These are phyloP conservation scores for Stromatinia cepivora DNA, from an alignment of 2,329 filamentous ascomycete species.

Conservation along the genomic window DNA sequence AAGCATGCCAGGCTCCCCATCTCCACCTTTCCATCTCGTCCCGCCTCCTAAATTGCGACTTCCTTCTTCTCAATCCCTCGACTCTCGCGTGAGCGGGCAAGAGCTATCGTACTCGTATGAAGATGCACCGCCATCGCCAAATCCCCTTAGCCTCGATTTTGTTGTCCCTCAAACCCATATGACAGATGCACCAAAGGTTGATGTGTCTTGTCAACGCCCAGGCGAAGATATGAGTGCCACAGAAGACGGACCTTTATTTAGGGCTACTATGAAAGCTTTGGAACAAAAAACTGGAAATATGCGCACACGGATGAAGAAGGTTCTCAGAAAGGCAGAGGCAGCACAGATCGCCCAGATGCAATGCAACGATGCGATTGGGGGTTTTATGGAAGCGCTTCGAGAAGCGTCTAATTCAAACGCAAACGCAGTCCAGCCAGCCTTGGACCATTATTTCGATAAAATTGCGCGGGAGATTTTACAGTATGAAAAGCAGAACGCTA, in stretches of 20 bases:
- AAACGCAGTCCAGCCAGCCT: constrained; percentile 92
- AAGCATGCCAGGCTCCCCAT: constrained; percentile 64
- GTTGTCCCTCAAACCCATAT: constrained; percentile 23
- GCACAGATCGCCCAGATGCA: constrained; percentile 76
- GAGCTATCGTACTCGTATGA: constrained; percentile 51
- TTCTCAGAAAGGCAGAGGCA: constrained; percentile 90
- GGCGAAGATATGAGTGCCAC: constrained; percentile 80
- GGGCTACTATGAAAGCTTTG: constrained; percentile 92
- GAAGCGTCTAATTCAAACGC: constrained; percentile 90
- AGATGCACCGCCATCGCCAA: constrained; percentile 60
- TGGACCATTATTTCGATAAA: constrained; percentile 98
- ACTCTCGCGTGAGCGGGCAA: constrained; percentile 74
- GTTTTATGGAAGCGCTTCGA: constrained; percentile 81
- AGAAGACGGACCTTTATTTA: constrained; percentile 92
- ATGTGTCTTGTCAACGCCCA: constrained; percentile 81
- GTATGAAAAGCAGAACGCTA: constrained; percentile 83
- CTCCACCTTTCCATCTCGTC: constrained; percentile 70
- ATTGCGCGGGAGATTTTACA: constrained; percentile 86
- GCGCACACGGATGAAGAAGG: constrained; percentile 92
- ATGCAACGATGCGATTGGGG: constrained; percentile 81
- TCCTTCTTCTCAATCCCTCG: constrained; percentile 82
- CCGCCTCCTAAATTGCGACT: constrained; percentile 77
- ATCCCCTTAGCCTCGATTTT: constrained; percentile 45
- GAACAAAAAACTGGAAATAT: constrained; percentile 97
- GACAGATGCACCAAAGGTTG: constrained; percentile 66